Evolutionary conservation across 352 stramenopile species (phyloP).

Genomic region (Elongisporangium anandrum): DNA sequence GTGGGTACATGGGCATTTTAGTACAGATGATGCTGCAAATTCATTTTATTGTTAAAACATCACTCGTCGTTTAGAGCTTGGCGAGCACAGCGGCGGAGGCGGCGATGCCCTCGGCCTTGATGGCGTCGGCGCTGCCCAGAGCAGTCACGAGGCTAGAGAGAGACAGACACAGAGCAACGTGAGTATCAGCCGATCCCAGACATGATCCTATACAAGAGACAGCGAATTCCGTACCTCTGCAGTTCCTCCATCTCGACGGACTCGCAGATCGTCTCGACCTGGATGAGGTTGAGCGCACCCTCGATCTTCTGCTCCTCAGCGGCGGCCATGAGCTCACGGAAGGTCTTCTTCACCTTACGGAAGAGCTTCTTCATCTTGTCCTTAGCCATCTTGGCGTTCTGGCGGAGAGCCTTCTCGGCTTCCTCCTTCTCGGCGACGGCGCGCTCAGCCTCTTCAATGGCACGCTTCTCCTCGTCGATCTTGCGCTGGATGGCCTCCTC

Average conservation of each 20-base stretch:
- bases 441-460: slow-evolving; percentile 54
- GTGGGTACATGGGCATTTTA: background rate
- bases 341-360: slow-evolving; percentile 82
- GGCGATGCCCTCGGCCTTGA: slow-evolving; percentile 50
- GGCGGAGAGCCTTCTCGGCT: slow-evolving; percentile 56
- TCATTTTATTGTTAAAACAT: slow-evolving; percentile 2
- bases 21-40: slow-evolving; percentile 1
- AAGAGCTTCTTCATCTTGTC: slow-evolving; percentile 86
- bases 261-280: slow-evolving; percentile 77
- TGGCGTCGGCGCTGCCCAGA: slow-evolving; percentile 40
- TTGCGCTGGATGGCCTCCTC: slow-evolving; percentile 62
- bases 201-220: background rate
- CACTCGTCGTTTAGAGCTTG: slow-evolving; percentile 28
- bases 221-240: slow-evolving; percentile 19
- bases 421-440: slow-evolving; percentile 49
- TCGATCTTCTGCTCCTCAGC: slow-evolving; percentile 56
- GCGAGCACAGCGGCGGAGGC: slow-evolving; percentile 42
- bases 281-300: slow-evolving; percentile 57
- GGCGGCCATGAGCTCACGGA: slow-evolving; percentile 70
- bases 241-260: slow-evolving; percentile 65
- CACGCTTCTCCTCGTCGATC: slow-evolving; percentile 63
- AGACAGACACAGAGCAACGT: background rate
- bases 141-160: slow-evolving; percentile 38
- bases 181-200: slow-evolving; percentile 1
- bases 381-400: slow-evolving; percentile 71